Conservation (phyloP, 2,329 filamentous ascomycete species). For the Didymella arachidicola region DNA sequence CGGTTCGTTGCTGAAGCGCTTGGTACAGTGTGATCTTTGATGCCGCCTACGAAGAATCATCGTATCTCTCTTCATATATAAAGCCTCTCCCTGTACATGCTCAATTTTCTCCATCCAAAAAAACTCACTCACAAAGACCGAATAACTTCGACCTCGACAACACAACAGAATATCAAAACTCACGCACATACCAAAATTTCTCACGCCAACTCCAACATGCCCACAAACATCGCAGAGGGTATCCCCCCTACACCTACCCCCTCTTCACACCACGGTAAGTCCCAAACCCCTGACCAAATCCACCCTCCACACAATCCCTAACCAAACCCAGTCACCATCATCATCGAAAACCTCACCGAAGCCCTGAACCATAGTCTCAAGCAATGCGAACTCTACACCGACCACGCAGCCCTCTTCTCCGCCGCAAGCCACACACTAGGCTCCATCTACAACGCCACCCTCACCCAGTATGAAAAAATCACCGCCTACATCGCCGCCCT, state of each 20-base stretch:
- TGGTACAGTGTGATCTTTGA: not conserved
- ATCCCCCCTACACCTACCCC: not conserved
- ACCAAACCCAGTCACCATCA: not conserved
- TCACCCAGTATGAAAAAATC: no score
- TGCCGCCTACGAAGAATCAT: not conserved
- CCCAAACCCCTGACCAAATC: not conserved
- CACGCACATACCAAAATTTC: not conserved
- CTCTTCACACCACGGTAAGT: not conserved
- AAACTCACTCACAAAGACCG: not conserved
- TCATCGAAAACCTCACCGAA: not conserved
- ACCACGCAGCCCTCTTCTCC: not conserved
- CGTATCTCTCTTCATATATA: not conserved
- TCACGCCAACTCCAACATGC: not conserved
- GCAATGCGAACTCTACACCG: not conserved
- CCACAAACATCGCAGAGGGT: not conserved
- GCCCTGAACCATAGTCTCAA: not conserved
- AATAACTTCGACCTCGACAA: not conserved
- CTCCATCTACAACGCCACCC: no score
- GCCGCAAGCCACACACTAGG: no score
- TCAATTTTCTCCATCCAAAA: not conserved
- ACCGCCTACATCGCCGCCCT: no score
- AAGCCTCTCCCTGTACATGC: not conserved
- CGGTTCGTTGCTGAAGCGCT: not conserved
- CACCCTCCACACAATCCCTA: not conserved
- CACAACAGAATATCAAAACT: not conserved